phyloP scores from a whole-genome alignment of 768 basidiomycete genomes.

The Steccherinum ochraceum region DNA sequence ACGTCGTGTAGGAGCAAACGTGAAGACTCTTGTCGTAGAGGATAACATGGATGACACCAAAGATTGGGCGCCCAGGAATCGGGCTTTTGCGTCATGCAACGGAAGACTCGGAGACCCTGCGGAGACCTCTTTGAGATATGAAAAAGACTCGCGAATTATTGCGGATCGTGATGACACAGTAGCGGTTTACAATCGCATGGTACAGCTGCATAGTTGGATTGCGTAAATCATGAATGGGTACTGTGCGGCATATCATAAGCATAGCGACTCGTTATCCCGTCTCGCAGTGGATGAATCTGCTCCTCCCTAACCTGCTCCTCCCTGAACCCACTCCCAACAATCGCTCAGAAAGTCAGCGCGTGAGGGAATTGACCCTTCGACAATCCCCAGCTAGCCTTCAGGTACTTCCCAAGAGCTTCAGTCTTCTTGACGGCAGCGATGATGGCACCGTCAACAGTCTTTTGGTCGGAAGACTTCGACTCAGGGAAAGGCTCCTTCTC shows the following conservation, averaged over 20 bases:
- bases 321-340: conserved; percentile 2
- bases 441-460: conserved; percentile 74
- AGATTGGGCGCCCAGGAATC: background rate
- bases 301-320: background rate
- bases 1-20: too few relatives aligned
- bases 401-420: conserved; percentile 87
- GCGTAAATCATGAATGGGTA: conserved; percentile 22
- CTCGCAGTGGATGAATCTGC: background rate
- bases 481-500: conserved; percentile 82
- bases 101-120: too few relatives aligned
- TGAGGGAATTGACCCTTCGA: conserved; percentile 98
- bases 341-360: conserved; percentile 74
- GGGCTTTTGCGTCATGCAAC: background rate
- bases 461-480: conserved; percentile 87
- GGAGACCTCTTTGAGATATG: too few relatives aligned
- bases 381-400: conserved; percentile 87
- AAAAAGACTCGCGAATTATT: too few relatives aligned
- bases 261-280: conserved; percentile 20
- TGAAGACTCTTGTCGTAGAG: too few relatives aligned
- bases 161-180: too few relatives aligned
- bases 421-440: conserved; percentile 85
- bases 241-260: conserved; percentile 33
- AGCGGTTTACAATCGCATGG: conserved; percentile 12
- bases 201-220: conserved; percentile 15
- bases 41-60: background rate